Evolutionary conservation across 805 yeast genomes (phyloP).

Genomic region (Hanseniaspora thailandica): DNA sequence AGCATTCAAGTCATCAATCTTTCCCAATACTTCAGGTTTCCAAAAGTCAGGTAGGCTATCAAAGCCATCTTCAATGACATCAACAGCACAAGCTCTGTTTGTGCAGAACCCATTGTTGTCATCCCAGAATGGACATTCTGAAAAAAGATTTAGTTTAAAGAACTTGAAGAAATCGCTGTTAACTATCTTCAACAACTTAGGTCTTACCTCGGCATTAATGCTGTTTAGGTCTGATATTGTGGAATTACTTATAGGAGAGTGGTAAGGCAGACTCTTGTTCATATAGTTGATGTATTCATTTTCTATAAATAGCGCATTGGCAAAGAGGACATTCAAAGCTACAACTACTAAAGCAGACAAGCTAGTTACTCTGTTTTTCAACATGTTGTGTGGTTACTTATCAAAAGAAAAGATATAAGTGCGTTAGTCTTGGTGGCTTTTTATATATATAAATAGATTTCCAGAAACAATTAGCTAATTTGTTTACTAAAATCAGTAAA

Average conservation of each 20-base stretch:
- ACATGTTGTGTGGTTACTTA: background rate
- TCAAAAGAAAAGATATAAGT: no score
- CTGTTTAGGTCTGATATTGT: slow-evolving; percentile 40
- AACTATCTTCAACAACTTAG: slow-evolving; percentile 46
- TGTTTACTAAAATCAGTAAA: no score
- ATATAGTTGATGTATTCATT: slow-evolving; percentile 3
- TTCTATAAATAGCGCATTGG: background rate
- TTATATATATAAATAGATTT: no score
- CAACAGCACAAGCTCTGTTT: slow-evolving; percentile 81
- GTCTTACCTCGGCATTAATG: slow-evolving; percentile 42
- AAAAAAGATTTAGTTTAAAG: slow-evolving; percentile 73
- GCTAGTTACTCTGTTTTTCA: background rate
- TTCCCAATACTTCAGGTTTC: slow-evolving; percentile 55
- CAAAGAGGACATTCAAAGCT: background rate
- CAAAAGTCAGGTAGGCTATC: slow-evolving; percentile 58
- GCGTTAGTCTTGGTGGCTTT: no score
- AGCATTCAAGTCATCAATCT: slow-evolving; percentile 22
- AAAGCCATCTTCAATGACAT: slow-evolving; percentile 58
- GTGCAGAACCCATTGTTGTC: slow-evolving; percentile 71
- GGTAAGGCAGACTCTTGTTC: slow-evolving; percentile 10
- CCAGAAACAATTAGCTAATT: no score
- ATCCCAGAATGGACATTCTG: slow-evolving; percentile 76
- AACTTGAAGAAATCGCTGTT: slow-evolving; percentile 74
- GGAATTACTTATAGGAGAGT: slow-evolving; percentile 28
- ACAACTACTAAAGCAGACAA: background rate